Percentiles rank a stretch among this genome's conserved stretches.
Evolutionary conservation across 1,284 basidiomycete genomes (phyloP).

Genomic region (Volvariella volvacea): DNA sequence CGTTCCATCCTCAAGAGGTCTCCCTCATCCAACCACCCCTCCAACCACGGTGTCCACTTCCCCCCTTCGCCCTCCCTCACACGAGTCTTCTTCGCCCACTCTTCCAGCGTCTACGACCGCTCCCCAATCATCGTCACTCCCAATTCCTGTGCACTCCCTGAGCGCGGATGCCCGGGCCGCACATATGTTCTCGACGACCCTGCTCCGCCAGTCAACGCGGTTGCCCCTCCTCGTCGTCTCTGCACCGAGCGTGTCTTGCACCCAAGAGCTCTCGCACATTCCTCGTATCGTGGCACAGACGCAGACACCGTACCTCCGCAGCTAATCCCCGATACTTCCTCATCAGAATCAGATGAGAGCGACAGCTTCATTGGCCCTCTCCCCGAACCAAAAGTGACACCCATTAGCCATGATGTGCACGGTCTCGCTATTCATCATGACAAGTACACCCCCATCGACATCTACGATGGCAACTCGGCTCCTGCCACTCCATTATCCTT

Average conservation of each 20-base stretch:
- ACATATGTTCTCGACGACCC: constrained; percentile 46
- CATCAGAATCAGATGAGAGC: constrained; percentile 58
- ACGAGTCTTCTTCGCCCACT: constrained; percentile 48
- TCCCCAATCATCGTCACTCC: constrained; percentile 63
- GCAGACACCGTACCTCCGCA: constrained; percentile 7
- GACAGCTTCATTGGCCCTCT: constrained; percentile 38
- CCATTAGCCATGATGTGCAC: constrained; percentile 14
- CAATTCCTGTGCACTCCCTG: constrained; percentile 62
- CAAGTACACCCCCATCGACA: constrained; percentile 7
- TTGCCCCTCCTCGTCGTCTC: constrained; percentile 4
- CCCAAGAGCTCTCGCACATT: constrained; percentile 33
- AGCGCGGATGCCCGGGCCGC: constrained; percentile 62
- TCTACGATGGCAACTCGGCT: constrained; percentile 12
- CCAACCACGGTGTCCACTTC: constrained; percentile 38
- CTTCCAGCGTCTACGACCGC: constrained; percentile 56
- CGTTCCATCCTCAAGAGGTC: constrained; percentile 38
- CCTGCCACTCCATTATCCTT: constrained; percentile 21
- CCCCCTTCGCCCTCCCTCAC: constrained; percentile 51
- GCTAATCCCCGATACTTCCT: constrained; percentile 26
- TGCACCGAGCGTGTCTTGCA: constrained; percentile 35
- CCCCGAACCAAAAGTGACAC: constrained; percentile 14
- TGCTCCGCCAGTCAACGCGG: constrained; percentile 8
- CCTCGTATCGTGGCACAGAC: constrained; percentile 11
- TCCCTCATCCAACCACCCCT: constrained; percentile 11
- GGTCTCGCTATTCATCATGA: constrained; percentile 17